Percentiles rank a stretch among this genome's conserved stretches.
Conservation (phyloP, 225 moss, liverwort and hornwort genomes). For the Neckera pumila region DNA sequence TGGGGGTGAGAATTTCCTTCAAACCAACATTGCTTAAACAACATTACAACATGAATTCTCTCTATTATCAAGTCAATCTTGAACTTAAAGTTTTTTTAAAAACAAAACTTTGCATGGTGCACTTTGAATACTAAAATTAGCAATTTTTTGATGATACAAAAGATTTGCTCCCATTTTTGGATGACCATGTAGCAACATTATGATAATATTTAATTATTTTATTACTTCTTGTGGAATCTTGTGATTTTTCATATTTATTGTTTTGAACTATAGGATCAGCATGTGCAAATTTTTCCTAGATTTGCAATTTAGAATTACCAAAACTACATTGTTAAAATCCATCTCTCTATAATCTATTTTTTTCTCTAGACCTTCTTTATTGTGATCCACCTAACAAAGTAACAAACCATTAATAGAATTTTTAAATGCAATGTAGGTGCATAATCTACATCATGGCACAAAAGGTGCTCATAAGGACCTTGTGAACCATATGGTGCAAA, state of each 20-base stretch:
- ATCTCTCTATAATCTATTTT: neutral
- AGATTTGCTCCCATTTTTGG: neutral
- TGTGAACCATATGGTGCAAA: fast-evolving
- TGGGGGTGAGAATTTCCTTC: neutral
- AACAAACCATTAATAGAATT: neutral
- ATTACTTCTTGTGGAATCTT: neutral
- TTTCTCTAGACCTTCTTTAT: fast-evolving
- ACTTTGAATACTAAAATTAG: neutral
- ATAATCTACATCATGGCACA: neutral
- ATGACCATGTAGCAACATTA: neutral
- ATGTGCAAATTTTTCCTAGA: neutral
- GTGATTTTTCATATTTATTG: neutral
- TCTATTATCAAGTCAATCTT: neutral
- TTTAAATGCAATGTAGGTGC: neutral
- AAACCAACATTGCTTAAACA: neutral
- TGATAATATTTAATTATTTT: neutral
- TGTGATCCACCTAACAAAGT: fast-evolving
- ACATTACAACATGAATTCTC: neutral
- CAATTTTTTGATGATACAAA: neutral
- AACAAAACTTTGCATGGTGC: fast-evolving
- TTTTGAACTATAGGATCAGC: neutral
- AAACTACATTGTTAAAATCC: neutral
- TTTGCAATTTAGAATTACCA: neutral
- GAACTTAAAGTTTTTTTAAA: too few relatives aligned
- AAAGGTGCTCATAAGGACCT: neutral